Evolutionary conservation across 1,284 basidiomycete genomes (phyloP), one percentile per base, ranked within the genome.

Genomic region (Cryptococcus deneoformans): DNA sequence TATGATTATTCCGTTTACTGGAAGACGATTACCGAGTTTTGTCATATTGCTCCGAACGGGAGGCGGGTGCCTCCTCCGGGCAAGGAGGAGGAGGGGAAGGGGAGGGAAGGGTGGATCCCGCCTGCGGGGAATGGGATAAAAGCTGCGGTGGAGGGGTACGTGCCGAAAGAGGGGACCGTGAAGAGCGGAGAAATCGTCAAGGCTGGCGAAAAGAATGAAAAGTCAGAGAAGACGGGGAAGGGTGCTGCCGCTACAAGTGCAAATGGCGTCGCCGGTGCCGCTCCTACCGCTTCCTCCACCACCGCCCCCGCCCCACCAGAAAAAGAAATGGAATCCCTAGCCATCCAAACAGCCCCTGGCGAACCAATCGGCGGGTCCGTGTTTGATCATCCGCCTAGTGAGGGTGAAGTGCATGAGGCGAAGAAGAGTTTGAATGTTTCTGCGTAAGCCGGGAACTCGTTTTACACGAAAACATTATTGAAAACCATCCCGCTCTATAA

Each of bases 1-100:
- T 94, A 89, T 70, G 86, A 93, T 59, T 84, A 86, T 47, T 80
- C 83, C 44, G 82, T 79, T 46, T 94, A 92, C 73, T 93, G 90
- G 90, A 80, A 85, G 55, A 86, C 87, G 63, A 81, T 92, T 29
- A 80, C 87, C 46, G 77, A 82, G 86, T 72, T 73, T 60, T 72
- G 71, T 54, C 62, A 64, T 53, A 56, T 75, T 43, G 65, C 73
- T 0, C 57, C 62, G 2, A 73, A 77, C 54, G 77, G 77, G 9
- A 63, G 63, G 6, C 71, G 77, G 7, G 54, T 73, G 9, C 69
- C 74, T 62, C 29, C 29, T 29, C 29, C 29, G 29, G 3, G 5
- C 29, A 29, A 29, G 29, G 29, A 29, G 29, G 29, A 29, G 29
- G 29, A 29, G 29, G 29, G 29, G 29, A 54, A 61, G 35, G 55